Evolutionary conservation across 805 yeast species (phyloP), one percentile per base, ranked within the genome.

Genomic region (Hanseniaspora nectarophila): DNA sequence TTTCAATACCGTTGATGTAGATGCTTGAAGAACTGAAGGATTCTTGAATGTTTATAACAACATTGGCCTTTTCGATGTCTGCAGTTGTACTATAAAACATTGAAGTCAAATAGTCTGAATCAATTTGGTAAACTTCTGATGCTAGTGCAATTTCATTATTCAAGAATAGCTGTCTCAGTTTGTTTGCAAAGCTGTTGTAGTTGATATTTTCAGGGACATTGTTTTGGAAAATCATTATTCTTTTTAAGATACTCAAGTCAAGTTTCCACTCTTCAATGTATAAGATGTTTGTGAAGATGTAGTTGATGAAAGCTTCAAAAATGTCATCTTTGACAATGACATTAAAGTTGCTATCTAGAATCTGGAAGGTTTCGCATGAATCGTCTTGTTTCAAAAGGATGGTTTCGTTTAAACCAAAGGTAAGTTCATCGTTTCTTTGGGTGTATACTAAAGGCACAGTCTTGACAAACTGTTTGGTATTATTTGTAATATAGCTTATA

Each of bases 361-460:
- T 47, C 13, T 47, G 45, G 29, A 37, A 47, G 8, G 51, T 47
- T 31, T 47, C 51, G 15, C 31, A 39, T 6, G 16, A 5, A 3
- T 23, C 26, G 3, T 23, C n/a, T 7, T 15, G 9, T 5, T 39
- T 34, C 26, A 47, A 16, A 5, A 47, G 12, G 7, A 47, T 12
- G 10, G 29, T 40, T n/a, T 39, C 32, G n/a, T 21, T 24, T 13
- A 39, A 26, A 18, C 51, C 45, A 47, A 47, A 40, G 10, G 33
- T 31, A 7, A 38, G 43, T 23, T 47, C 16, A 10, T 40, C 20
- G 3, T 12, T 40, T 12, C 8, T 28, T 37, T 13, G 9, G 16
- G 51, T 47, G 33, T 47, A 47, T 2, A 47, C 29, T 34, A 47
- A 40, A 23, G 51, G 51, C 18, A 47, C 40, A 4, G 45, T 39